Evolutionary conservation across 163 green algal species (phyloP).

Genomic region (Coccomyxa subellipsoidea): DNA sequence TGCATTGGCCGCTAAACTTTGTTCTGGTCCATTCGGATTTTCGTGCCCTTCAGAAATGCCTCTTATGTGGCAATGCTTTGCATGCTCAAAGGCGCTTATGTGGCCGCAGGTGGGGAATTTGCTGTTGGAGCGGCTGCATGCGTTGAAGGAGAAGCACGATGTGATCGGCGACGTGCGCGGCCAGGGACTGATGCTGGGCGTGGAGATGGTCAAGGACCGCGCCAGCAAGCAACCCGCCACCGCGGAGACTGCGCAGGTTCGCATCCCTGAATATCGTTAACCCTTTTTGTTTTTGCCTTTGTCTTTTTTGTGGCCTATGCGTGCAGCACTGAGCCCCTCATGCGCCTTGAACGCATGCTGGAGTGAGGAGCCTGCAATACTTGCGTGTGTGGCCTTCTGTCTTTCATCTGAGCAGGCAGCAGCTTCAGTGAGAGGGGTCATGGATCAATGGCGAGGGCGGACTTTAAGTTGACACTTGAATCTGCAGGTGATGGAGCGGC

Average conservation of each 20-base stretch:
- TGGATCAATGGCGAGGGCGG: too few relatives aligned
- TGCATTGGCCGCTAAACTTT: too few relatives aligned
- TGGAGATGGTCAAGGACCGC: conserved; percentile 94
- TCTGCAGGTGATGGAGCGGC: conserved; percentile 74
- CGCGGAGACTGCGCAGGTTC: conserved; percentile 15
- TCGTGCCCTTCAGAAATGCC: too few relatives aligned
- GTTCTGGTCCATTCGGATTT: too few relatives aligned
- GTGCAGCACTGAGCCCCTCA: too few relatives aligned
- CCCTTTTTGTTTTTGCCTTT: too few relatives aligned
- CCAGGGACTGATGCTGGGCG: conserved; percentile 90
- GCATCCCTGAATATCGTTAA: neutral
- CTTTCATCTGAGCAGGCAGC: neutral
- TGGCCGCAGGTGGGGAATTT: conserved; percentile 60
- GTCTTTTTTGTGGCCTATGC: too few relatives aligned
- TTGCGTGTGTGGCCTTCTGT: neutral
- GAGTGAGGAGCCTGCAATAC: neutral
- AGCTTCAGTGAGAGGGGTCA: neutral
- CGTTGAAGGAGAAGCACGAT: conserved; percentile 77
- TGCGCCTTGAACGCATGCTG: too few relatives aligned
- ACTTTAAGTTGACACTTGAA: too few relatives aligned
- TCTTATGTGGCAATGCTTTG: too few relatives aligned
- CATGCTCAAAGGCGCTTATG: too few relatives aligned
- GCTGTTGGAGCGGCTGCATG: conserved; percentile 60
- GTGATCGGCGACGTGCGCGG: conserved; percentile 96
- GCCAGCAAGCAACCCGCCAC: conserved; percentile 68